A percentile compares a stretch with the other conserved stretches of the same genome.
These are phyloP conservation scores for Plantago coronopus DNA, from an alignment of 305 asterid species.

Conservation along the genomic window DNA sequence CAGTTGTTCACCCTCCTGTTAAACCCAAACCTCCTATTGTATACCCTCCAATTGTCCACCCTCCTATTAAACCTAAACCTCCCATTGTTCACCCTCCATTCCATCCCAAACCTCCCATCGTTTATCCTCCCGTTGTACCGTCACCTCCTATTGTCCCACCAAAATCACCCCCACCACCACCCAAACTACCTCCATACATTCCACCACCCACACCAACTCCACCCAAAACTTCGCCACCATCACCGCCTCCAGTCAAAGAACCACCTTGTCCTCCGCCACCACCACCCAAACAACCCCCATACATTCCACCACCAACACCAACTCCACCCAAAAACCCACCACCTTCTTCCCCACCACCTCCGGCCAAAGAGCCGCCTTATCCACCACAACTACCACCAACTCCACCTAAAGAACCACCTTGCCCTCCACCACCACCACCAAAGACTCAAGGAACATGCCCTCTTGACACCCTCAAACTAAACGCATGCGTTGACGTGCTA, in stretches of 20 bases:
- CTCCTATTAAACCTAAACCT: conserved; percentile 22
- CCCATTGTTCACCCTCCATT: conserved; percentile 21
- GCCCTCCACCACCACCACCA: conserved; percentile 29
- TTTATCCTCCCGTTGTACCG: conserved; percentile 1
- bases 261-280: too few species aligned
- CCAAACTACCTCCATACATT: too few species aligned
- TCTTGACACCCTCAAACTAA: conserved; percentile 46
- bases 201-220: too few species aligned
- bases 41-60: neutral
- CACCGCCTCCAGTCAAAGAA: too few species aligned
- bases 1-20: conserved; percentile 23
- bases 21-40: conserved; percentile 28
- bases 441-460: conserved; percentile 39
- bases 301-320: conserved; percentile 5
- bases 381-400: conserved; percentile 19
- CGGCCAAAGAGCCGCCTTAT: too few species aligned
- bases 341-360: too few species aligned
- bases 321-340: too few species aligned
- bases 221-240: neutral
- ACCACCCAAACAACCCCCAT: neutral
- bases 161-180: neutral
- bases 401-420: conserved; percentile 18
- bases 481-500: conserved; percentile 55
- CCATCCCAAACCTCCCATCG: conserved; percentile 3
- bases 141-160: conserved; percentile 9